These are phyloP conservation scores for Helianthus annuus DNA, from an alignment of 129 eudicot species.

Conservation along the genomic window DNA sequence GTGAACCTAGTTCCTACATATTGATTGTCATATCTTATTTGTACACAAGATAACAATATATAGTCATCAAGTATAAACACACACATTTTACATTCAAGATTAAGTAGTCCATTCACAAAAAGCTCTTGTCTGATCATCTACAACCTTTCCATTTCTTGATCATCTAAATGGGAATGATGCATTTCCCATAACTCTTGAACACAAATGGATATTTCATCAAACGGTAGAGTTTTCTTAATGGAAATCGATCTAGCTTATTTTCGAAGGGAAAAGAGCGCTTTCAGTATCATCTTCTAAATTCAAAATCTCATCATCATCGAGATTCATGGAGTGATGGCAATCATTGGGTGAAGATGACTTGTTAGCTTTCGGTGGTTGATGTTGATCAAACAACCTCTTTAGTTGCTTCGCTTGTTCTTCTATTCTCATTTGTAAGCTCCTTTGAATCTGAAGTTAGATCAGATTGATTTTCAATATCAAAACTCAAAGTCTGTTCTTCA, in stretches of 20 bases:
- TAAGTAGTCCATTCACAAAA: constrained; percentile 19
- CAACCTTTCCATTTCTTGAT: constrained; percentile 25
- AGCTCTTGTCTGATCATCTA: constrained; percentile 17
- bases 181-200: constrained; percentile 10
- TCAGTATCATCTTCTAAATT: constrained; percentile 44
- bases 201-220: constrained; percentile 15
- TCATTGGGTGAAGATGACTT: constrained; percentile 32
- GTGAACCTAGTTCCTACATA: too few relatives aligned
- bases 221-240: constrained; percentile 19
- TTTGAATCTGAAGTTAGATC: constrained; percentile 49
- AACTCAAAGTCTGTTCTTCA: neutral
- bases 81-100: constrained; percentile 26
- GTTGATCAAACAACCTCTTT: constrained; percentile 72
- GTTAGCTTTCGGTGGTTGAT: constrained; percentile 55
- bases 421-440: constrained; percentile 70
- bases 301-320: constrained; percentile 34
- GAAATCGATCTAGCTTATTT: constrained; percentile 44
- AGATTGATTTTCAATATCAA: neutral
- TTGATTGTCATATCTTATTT: constrained; percentile 27
- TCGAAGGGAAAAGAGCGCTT: constrained; percentile 39
- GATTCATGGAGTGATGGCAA: constrained; percentile 27
- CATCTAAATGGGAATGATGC: constrained; percentile 22
- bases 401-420: constrained; percentile 84
- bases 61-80: constrained; percentile 26
- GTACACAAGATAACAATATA: constrained; percentile 17